phyloP scores from a whole-genome alignment of 2,329 filamentous ascomycete species.

The Aureobasidium sp. region DNA sequence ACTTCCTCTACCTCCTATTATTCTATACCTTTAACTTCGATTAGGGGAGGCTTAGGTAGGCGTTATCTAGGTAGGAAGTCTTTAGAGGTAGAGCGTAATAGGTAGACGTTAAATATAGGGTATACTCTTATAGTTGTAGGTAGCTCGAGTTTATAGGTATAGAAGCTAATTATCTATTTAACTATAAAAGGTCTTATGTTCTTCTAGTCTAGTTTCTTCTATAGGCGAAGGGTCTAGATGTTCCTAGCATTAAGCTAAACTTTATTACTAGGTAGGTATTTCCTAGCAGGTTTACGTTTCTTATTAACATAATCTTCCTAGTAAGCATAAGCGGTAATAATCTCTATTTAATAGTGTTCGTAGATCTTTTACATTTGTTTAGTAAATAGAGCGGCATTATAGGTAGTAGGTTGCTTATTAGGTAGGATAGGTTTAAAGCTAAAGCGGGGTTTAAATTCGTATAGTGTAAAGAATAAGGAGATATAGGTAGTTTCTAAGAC shows the following conservation, averaged over 20 bases:
- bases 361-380: constrained; percentile 4
- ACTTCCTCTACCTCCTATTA: background rate
- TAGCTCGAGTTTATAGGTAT: background rate
- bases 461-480: background rate
- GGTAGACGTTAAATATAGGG: constrained; percentile 3
- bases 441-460: background rate
- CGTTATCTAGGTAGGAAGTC: background rate
- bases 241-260: background rate
- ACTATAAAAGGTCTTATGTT: background rate
- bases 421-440: background rate
- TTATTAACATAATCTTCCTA: background rate
- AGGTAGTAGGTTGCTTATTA: background rate
- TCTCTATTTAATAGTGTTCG: background rate
- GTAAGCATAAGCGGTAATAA: background rate
- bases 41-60: background rate
- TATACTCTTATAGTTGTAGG: background rate
- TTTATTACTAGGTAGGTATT: background rate
- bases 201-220: constrained; percentile 1
- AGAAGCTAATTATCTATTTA: constrained; percentile 1
- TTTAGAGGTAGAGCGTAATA: background rate
- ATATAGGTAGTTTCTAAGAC: background rate
- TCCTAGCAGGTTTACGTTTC: background rate
- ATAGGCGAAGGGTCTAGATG: background rate
- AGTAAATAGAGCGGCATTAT: background rate
- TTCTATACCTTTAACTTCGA: background rate